Conservation (phyloP, 805 yeast species). For the Ogataea pilisensis region DNA sequence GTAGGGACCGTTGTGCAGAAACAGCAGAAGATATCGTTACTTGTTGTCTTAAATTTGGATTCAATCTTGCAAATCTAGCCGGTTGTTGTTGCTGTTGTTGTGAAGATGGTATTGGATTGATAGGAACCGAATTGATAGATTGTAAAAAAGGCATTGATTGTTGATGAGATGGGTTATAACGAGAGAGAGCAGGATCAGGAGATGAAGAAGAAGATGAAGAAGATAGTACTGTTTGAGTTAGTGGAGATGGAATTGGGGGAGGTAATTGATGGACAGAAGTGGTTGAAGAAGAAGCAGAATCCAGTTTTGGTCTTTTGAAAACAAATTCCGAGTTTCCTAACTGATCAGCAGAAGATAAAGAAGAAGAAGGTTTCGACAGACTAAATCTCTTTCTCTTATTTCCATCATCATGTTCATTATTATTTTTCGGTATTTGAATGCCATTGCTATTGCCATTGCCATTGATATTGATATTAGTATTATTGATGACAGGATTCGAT, state of each 20-base stretch:
- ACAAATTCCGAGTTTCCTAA: background rate
- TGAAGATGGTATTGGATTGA: background rate
- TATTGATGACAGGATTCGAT: no score
- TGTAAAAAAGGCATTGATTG: background rate
- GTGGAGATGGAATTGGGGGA: background rate
- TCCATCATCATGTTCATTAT: background rate
- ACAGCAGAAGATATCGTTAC: conserved; percentile 29
- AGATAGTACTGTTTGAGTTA: background rate
- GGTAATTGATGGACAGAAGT: conserved; percentile 1
- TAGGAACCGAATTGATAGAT: background rate
- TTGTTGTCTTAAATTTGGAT: conserved; percentile 24
- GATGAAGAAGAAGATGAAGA: background rate
- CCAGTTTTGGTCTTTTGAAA: conserved; percentile 20
- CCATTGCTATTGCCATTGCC: no score
- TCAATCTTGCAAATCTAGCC: conserved; percentile 12
- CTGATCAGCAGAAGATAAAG: background rate
- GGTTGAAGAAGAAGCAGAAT: conserved; percentile 9
- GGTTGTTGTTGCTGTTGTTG: background rate
- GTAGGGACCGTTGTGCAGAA: conserved; percentile 28
- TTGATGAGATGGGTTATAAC: no score
- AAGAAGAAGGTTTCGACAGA: background rate
- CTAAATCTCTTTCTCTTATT: conserved; percentile 18
- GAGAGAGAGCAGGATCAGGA: background rate
- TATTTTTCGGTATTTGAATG: background rate
- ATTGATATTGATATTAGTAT: no score